These are phyloP conservation scores for Fusarium nematophilum DNA, from an alignment of 2,329 filamentous ascomycete genomes.

Conservation along the genomic window DNA sequence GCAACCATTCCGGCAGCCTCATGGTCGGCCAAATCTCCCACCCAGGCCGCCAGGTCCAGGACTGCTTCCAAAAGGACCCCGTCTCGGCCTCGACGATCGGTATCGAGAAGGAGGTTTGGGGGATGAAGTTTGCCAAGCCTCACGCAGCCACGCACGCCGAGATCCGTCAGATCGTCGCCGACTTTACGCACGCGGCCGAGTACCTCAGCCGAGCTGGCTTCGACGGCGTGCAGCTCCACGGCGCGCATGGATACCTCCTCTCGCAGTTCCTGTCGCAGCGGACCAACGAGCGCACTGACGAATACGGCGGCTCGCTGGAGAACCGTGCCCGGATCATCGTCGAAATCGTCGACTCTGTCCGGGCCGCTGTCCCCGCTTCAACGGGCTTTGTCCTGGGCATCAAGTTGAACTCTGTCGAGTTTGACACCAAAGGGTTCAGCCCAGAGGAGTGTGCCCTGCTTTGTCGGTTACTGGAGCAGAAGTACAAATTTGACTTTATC, in stretches of 20 bases:
- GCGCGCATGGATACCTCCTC: conserved; percentile 65
- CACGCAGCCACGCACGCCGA: conserved; percentile 62
- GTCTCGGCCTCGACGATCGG: conserved; percentile 56
- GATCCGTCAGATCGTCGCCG: conserved; percentile 68
- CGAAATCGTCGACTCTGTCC: conserved; percentile 55
- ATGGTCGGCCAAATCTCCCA: conserved; percentile 68
- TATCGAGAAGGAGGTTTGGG: conserved; percentile 42
- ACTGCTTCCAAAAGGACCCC: conserved; percentile 47
- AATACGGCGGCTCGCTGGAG: conserved; percentile 57
- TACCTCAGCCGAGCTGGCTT: conserved; percentile 72
- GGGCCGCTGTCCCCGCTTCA: conserved; percentile 42
- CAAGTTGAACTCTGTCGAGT: conserved; percentile 69
- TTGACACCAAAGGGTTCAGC: conserved; percentile 64
- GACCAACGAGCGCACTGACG: conserved; percentile 63
- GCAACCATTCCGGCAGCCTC: conserved; percentile 69
- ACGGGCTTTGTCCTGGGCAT: conserved; percentile 61
- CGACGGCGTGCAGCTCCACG: conserved; percentile 62
- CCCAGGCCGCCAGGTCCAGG: conserved; percentile 56
- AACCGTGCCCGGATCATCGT: conserved; percentile 60
- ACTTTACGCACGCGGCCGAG: conserved; percentile 71
- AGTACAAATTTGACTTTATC: conserved; percentile 65
- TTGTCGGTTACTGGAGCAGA: conserved; percentile 59
- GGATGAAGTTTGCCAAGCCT: conserved; percentile 58
- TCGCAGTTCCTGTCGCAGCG: conserved; percentile 63
- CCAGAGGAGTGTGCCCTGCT: conserved; percentile 63